Percentiles rank a stretch among this genome's conserved stretches.
Evolutionary conservation across 306 rosid species (phyloP).

Genomic region (Rosa persica): DNA sequence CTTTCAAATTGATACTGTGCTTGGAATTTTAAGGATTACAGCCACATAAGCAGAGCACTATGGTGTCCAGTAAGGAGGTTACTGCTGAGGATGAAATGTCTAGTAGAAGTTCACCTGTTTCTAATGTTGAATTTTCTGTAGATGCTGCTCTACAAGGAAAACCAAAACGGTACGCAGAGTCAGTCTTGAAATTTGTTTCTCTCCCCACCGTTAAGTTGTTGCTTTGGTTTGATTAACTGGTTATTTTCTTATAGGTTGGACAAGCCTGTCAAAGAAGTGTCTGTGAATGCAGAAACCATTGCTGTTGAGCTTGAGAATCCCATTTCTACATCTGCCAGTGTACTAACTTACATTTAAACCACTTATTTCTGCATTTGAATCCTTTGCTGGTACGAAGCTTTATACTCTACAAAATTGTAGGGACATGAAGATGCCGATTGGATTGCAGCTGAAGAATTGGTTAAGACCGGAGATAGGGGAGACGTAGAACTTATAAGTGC

Average conservation of each 20-base stretch:
- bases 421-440: slow-evolving; percentile 69
- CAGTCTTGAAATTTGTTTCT: slow-evolving; percentile 21
- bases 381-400: background rate
- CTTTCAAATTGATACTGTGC: slow-evolving; percentile 27
- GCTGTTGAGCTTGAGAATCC: slow-evolving; percentile 35
- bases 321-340: slow-evolving; percentile 39
- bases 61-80: slow-evolving; percentile 36
- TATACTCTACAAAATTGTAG: slow-evolving; percentile 37
- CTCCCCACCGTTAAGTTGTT: slow-evolving; percentile 28
- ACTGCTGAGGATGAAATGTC: slow-evolving; percentile 38
- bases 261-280: slow-evolving; percentile 38
- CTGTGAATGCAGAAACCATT: slow-evolving; percentile 30
- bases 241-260: slow-evolving; percentile 56
- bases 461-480: slow-evolving; percentile 54
- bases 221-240: slow-evolving; percentile 26
- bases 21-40: slow-evolving; percentile 54
- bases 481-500: slow-evolving; percentile 81
- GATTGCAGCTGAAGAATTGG: slow-evolving; percentile 65
- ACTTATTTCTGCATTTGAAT: slow-evolving; percentile 19
- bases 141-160: slow-evolving; percentile 63
- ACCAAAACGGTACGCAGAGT: slow-evolving; percentile 57
- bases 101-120: slow-evolving; percentile 39
- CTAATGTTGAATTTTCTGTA: slow-evolving; percentile 33
- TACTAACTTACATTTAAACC: slow-evolving; percentile 18
- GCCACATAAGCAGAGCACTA: slow-evolving; percentile 42